phyloP scores from a whole-genome alignment of 192 early-diverging fungal species.

The Glomus cerebriforme region DNA sequence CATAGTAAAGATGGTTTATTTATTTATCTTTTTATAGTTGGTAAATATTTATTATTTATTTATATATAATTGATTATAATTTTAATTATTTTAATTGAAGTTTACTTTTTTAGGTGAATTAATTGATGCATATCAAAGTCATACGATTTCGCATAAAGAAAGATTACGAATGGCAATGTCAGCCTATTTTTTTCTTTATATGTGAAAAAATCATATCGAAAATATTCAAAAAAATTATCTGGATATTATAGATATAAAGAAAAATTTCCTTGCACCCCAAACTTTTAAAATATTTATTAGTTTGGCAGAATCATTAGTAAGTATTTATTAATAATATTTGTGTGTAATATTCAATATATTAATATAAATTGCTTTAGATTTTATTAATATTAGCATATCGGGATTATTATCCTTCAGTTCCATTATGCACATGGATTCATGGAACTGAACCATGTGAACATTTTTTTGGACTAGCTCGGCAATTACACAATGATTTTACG shows the following conservation, averaged over 20 bases:
- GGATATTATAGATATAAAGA: not conserved
- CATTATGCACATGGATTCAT: no score
- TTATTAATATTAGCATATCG: no score
- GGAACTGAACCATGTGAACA: no score
- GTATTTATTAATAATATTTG: no score
- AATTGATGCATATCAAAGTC: slow-evolving; percentile 1
- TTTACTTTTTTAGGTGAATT: not conserved
- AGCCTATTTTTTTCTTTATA: not conserved
- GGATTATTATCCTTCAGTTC: no score
- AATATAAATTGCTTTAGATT: no score
- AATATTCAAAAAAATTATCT: not conserved
- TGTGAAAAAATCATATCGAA: not conserved
- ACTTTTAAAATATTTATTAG: not conserved
- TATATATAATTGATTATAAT: no score
- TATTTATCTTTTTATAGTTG: no score
- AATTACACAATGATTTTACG: no score
- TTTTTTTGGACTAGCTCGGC: no score
- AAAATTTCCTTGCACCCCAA: not conserved
- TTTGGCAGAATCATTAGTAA: not conserved
- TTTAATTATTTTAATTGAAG: no score
- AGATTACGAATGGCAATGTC: not conserved
- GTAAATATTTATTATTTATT: not conserved
- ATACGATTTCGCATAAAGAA: not conserved
- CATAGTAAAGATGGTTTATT: not conserved
- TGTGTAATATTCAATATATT: no score